A percentile compares a stretch with the other conserved stretches of the same genome.
phyloP scores from a whole-genome alignment of 78 protist genomes.

The Dictyostelium citrinum region DNA sequence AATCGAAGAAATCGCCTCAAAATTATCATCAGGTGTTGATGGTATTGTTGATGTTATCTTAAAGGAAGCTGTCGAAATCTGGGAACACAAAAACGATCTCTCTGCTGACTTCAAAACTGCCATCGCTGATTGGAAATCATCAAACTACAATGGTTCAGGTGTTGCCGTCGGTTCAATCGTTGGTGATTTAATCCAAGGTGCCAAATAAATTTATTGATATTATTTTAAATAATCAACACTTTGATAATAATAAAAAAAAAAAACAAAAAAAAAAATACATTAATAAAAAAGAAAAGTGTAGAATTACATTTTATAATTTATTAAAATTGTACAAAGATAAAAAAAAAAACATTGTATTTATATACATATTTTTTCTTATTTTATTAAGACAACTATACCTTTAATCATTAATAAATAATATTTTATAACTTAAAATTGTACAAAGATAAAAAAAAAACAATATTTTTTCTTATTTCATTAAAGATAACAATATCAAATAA shows the following conservation, averaged over 20 bases:
- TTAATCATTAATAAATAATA: too few species aligned
- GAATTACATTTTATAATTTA: background rate
- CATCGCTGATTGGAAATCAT: conserved; percentile 26
- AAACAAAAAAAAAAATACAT: background rate
- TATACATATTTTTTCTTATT: too few species aligned
- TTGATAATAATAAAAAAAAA: background rate
- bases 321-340: background rate
- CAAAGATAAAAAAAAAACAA: too few species aligned
- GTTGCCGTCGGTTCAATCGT: conserved; percentile 21
- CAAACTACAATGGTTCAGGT: conserved; percentile 13
- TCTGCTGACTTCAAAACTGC: conserved; percentile 17
- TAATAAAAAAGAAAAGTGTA: background rate
- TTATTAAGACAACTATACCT: too few species aligned
- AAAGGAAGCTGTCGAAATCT: conserved; percentile 62
- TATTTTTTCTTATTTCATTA: too few species aligned
- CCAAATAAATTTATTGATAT: background rate
- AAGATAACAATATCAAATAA: too few species aligned
- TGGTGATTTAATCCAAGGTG: conserved; percentile 27
- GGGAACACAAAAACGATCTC: conserved; percentile 9
- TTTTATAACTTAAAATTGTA: too few species aligned
- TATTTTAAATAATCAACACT: background rate
- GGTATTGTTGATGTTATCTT: conserved; percentile 59
- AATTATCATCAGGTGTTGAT: conserved; percentile 51
- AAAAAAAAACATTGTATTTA: too few species aligned
- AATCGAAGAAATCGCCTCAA: conserved; percentile 10